Evolutionary conservation across 2,329 filamentous ascomycete species (phyloP), one percentile per base, ranked within the genome.

Genomic region (Dactylella cylindrospora): DNA sequence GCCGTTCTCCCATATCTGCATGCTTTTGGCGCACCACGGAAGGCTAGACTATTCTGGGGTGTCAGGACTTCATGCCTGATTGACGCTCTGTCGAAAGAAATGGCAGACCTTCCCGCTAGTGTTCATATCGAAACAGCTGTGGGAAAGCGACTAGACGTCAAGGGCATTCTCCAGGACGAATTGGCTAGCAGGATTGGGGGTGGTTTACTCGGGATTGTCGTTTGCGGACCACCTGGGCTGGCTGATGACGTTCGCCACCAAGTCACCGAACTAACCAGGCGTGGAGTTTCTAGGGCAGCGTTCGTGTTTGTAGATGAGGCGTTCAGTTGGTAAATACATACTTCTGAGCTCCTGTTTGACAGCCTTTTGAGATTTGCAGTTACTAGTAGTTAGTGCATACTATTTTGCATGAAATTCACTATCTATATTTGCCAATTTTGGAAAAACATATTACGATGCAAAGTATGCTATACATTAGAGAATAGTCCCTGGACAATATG

Each of bases 1-100:
- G 69, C 70, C 5, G 62, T 71, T 10, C 54, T 73, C 10, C 69
- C 72, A 23, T 32, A 46, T 33, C 28, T 55, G 5, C 41, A 38
- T 10, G 13, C 44, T 10, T 55, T 47, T 22, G 23, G 31, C 13
- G 29, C 17, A 25, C 51, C 51, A n/a, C 51, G 51, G 5, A 33
- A 55, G 12, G 51, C 41, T 17, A 33, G 51, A 15, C 20, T 55
- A 4, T 55, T 47, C 28, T 55, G 51, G 51, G 20, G 51, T 17
- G 35, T 55, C 33, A 40, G 43, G 13, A 15, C 32, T 23, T 13
- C 51, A 15, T 15, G 26, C 23, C 35, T 55, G 3, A 39, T 35
- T 13, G 23, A 49, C 15, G 12, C 19, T 13, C 51, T 55, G 8
- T 19, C 33, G 5, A 35, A 13, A 6, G 51, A 55, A 23, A 43